Evolutionary conservation across 2,329 filamentous ascomycete species (phyloP), one percentile per base, ranked within the genome.

Genomic region (Clonostachys byssicola): DNA sequence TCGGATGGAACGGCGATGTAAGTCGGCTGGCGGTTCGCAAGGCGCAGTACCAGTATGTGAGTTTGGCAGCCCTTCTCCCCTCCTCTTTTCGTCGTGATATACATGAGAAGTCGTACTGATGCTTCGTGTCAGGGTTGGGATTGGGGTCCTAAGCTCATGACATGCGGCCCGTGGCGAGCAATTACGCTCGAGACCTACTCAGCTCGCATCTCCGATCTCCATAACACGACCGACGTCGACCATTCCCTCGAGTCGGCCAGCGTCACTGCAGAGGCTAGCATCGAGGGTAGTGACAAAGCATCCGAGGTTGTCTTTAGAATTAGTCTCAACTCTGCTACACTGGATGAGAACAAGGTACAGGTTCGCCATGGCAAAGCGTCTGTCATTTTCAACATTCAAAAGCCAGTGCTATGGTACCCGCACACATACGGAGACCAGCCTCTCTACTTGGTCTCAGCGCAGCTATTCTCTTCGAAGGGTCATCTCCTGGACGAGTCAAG

Each of bases 341-440:
- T 80, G 2, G 64, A 64, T 14, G 66, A 74, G 13, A 71, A 72
- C 5, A n/a, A n/a, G n/a, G n/a, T n/a, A n/a, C n/a, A n/a, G n/a
- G n/a, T n/a, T n/a, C n/a, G n/a, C n/a, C n/a, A n/a, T n/a, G 65
- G 65, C 33, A 58, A 60, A 5, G 69, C 72, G 3, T 67, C 66
- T 7, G 72, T 75, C 13, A 73, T 67, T 0, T 84, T 87, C 59
- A 67, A 69, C 33, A 73, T 86, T 38, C 59, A 71, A 40, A 73
- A 81, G n/a, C 86, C 87, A 0, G 74, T 82, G 53, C 68, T 92
- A 10, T 92, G 88, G 88, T 92, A 86, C 56, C 88, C 88, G 0
- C 71, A 83, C 49, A 78, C 85, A n/a, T 91, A 92, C 58, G 88
- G 88, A 43, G 74, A 80, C 45, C 88, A 92, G 58, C 81, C 86